Conservation (phyloP, 768 basidiomycete genomes). For the Leucogyrophana mollusca region DNA sequence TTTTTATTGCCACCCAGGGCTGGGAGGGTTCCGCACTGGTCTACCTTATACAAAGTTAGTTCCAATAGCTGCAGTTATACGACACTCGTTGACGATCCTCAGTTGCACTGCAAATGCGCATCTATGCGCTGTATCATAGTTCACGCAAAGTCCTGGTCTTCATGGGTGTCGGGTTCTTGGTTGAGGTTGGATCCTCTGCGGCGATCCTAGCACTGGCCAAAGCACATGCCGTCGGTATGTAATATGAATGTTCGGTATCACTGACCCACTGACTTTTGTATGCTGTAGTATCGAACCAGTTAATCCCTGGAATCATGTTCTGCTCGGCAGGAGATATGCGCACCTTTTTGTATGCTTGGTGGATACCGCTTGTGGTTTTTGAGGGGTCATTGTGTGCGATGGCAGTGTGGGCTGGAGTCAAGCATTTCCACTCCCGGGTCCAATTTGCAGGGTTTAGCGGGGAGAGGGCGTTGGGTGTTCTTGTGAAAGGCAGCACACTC, state of each 20-base stretch:
- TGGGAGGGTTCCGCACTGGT: background rate
- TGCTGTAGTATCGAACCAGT: too few relatives aligned
- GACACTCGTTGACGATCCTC: background rate
- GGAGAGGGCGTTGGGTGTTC: slow-evolving; percentile 16
- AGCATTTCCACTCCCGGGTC: slow-evolving; percentile 29
- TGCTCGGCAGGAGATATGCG: slow-evolving; percentile 43
- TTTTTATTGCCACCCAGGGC: slow-evolving; percentile 1
- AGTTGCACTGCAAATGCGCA: slow-evolving; percentile 33
- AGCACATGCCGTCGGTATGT: background rate
- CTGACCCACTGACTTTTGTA: too few relatives aligned
- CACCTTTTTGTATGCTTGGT: slow-evolving; percentile 49
- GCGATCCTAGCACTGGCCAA: slow-evolving; percentile 3
- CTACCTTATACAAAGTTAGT: slow-evolving; percentile 2
- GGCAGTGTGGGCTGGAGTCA: slow-evolving; percentile 49
- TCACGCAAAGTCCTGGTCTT: slow-evolving; percentile 12
- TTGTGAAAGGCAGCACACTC: slow-evolving; percentile 3
- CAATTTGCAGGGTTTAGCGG: background rate
- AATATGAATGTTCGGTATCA: background rate
- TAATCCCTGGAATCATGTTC: slow-evolving; percentile 32
- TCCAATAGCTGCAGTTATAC: background rate
- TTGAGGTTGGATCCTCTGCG: slow-evolving; percentile 8
- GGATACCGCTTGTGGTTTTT: slow-evolving; percentile 57
- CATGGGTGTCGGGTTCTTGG: slow-evolving; percentile 9
- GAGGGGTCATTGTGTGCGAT: slow-evolving; percentile 52
- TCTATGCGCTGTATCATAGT: slow-evolving; percentile 33